Base-by-base conservation (phyloP, 805 yeast species). In the Saccharomycopsis capsularis region DNA sequence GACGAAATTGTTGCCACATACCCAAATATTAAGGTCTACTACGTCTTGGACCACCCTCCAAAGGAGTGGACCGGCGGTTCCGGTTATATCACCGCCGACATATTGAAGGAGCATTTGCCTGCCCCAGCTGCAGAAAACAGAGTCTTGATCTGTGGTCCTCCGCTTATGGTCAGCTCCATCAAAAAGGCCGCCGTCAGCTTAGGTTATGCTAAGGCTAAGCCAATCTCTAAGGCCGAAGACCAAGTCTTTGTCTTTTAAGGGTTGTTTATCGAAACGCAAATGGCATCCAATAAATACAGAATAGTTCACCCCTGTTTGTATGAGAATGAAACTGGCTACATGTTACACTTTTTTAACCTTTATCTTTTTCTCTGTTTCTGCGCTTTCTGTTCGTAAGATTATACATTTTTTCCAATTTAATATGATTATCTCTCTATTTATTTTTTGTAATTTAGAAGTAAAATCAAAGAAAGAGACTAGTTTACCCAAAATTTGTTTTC, bases 131-230 rank as follows among this genome's bases (percentile, higher is more conserved):
- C 67, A 37, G 81, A 79, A 57, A 69, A 78, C 52, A 85, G 84
- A 71, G 71, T 91, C 57, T 77, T 91, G 61, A 67, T 90, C 49
- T 90, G 97, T 69, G 98, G 96, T 40, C 97, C 97, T 42, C 95
- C 95, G 53, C 89, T 91, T 54, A 85, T 90, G 96, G 80, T 83
- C 41, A 75, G 85, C 52, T 83, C 90, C 52, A 75, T 86, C 64
- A 90, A 88, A 73, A 86, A 79, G 69, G 86, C 91, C 38, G 75
- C 75, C 23, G 68, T 68, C 39, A 61, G 57, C 27, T 73, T 89
- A 57, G 96, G 96, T 15, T 90, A 67, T 67, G 75, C 75, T 44
- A 88, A 88, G 74, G 88, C 96, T 44, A 84, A 80, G 67, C 93
- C 95, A 3, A 85, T 90, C 40, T 81, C 95, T 42, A 88, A 89